Conservation (phyloP, 1,284 basidiomycete species). For the Heterobasidion annosum region DNA sequence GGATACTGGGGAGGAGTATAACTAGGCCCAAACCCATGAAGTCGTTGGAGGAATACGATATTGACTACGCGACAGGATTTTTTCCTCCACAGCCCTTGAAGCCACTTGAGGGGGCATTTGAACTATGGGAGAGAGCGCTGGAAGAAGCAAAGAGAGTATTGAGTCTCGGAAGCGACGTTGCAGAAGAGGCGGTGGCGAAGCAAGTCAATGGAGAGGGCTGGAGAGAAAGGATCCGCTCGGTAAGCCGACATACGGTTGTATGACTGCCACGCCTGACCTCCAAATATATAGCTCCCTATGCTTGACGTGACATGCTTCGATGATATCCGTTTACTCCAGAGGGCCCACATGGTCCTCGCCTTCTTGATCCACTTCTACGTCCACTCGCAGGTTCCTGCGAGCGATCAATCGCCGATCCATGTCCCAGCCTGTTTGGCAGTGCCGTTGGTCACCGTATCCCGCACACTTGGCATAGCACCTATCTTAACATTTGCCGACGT, state of each 20-base stretch:
- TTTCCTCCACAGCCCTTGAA: slow-evolving; percentile 68
- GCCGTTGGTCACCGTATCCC: slow-evolving; percentile 76
- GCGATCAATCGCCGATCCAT: slow-evolving; percentile 29
- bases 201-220: slow-evolving; percentile 51
- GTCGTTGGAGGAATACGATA: slow-evolving; percentile 18
- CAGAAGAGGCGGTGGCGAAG: slow-evolving; percentile 37
- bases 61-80: slow-evolving; percentile 65
- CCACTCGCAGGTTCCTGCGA: slow-evolving; percentile 58
- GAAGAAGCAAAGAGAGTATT: slow-evolving; percentile 46
- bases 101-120: slow-evolving; percentile 45
- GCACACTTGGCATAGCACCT: slow-evolving; percentile 78
- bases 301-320: slow-evolving; percentile 48
- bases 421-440: slow-evolving; percentile 75
- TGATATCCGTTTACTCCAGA: slow-evolving; percentile 57
- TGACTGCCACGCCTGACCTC: slow-evolving; percentile 5
- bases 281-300: slow-evolving; percentile 50
- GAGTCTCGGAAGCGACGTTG: slow-evolving; percentile 52
- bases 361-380: slow-evolving; percentile 89
- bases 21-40: not conserved
- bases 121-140: slow-evolving; percentile 69
- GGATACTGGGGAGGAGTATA: slow-evolving; percentile 1
- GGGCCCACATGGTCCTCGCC: slow-evolving; percentile 84
- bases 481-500: slow-evolving; percentile 94
- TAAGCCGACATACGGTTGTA: slow-evolving; percentile 26
- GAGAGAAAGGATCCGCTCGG: slow-evolving; percentile 56